Evolutionary conservation across 352 stramenopile species (phyloP), one percentile per base, ranked within the genome.

Genomic region (Phytophthora brassicae): DNA sequence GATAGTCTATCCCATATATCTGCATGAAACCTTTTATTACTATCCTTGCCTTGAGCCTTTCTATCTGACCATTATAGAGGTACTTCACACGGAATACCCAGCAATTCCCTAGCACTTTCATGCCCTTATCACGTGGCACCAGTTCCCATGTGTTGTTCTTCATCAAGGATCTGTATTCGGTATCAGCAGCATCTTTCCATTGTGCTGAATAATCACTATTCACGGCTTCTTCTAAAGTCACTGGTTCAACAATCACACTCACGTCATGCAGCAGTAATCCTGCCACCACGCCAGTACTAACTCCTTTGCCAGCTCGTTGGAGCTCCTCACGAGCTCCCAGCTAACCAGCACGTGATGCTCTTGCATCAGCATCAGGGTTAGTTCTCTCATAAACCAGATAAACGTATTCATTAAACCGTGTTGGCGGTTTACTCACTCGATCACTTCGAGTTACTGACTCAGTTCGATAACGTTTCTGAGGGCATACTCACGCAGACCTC

Each of bases 21-120:
- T 51, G 52, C 42, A 52, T 50, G 42, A 43, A 60, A 13, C 41
- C 52, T 14, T 60, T 60, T 16, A 60, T 60, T 4, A 45, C 39
- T 7, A 60, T 19, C 23, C 33, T 23, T 16, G 35, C 44, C 38
- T 62, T 54, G 23, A 55, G 48, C 22, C 31, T 26, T 17, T 60
- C 52, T 11, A 60, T 28, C 20, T 60, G 26, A 16, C 50, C n/a
- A 19, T 20, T 29, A 7, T 36, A 5, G 3, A 49, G 24, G 28
- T 49, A 58, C 22, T 58, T 49, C 8, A 49, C 38, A 14, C 53
- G 51, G 22, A 53, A 60, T 1, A 60, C 16, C 53, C 53, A 60
- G 12, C 53, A 29, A 31, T 60, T 60, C 23, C 48, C 46, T 38
- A 50, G 26, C 16, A 50, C 51, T 19, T 58, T 58, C 51, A 58